Base-by-base conservation (phyloP, 2,329 filamentous ascomycete genomes). In the Aschersonia sp. region DNA sequence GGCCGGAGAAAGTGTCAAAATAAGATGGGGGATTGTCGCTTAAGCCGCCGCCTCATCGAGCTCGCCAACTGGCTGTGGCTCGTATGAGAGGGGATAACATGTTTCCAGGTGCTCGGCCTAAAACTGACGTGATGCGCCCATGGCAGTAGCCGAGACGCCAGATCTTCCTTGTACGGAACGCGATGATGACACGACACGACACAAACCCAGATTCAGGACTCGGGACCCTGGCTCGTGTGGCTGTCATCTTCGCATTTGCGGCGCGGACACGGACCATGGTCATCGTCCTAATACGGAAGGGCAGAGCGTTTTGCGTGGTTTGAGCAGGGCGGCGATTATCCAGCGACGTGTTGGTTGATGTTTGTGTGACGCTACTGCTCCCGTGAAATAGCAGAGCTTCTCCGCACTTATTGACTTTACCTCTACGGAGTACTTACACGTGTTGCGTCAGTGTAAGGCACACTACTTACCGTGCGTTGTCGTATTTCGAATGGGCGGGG, bases 201-300 rank as follows among this genome's bases (percentile, higher is more conserved):
- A 45, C 44, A 9, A 20, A 9, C 30, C 31, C 44, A 45, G 30
- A 7, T 38, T 38, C 35, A 38, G 35, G 35, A 38, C 12, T 12
- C 12, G 35, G 35, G 7, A 38, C 35, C 35, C 20, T 20, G 20
- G 20, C 20, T 20, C 20, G 20, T 20, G 20, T 20, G 20, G 20
- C 20, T 20, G 20, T 20, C 2, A 20, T 20, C 1, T 20, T 20
- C 20, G 20, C 20, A 20, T 20, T 20, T 20, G 20, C 20, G 20
- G 20, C 20, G 20, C 20, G 20, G 35, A 43, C 45, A 47, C 40
- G 40, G 45, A 43, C 45, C 45, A 46, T 40, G 35, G 45, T 40
- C 40, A 47, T 47, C 45, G 43, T 35, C 43, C 44, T 38, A 20
- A 20, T 20, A 12, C 35, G 7, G 7, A 12, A 38, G 35, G 35